Evolutionary conservation across 2,329 filamentous ascomycete species (phyloP), one percentile per base, ranked within the genome.

Genomic region (Cladosporium sp.): DNA sequence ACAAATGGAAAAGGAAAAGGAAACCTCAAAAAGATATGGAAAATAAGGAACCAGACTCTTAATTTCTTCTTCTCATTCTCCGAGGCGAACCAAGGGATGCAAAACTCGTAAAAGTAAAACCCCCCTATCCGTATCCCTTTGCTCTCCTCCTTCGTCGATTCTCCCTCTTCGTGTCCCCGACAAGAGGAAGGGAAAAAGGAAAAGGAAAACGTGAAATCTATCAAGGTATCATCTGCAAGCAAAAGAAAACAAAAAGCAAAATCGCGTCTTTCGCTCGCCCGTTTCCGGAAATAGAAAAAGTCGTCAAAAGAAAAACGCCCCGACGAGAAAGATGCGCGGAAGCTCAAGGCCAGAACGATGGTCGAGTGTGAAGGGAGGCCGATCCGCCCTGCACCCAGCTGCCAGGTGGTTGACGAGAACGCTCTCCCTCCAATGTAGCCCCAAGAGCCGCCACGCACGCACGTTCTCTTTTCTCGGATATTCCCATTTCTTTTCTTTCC

Each of bases 201-300:
- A 36, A 36, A 36, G n/a, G 15, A 36, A 17, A 36, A 17, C 13
- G 40, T 47, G 41, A 53, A 37, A 44, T 51, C 52, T 56, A 55
- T 56, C 54, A 39, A 56, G 54, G 54, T 56, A 56, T 56, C 54
- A 51, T 56, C 52, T 37, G 43, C n/a, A n/a, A n/a, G 4, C n/a
- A 47, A 29, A 43, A 36, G 38, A 18, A 41, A 20, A 20, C 22
- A 27, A 29, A 47, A 41, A 44, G 43, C 39, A 49, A 42, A 18
- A 38, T 40, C 38, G 50, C 50, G 43, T 15, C 34, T 43, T 47
- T 41, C 42, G 30, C 41, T 45, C 37, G 38, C 42, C 47, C 20
- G 30, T 42, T 29, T 27, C 22, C 9, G n/a, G n/a, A n/a, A n/a
- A n/a, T n/a, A n/a, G n/a, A n/a, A n/a, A n/a, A n/a, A n/a, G n/a